phyloP scores from a whole-genome alignment of 495 filamentous ascomycete genomes.

The Talaromyces borbonicus region DNA sequence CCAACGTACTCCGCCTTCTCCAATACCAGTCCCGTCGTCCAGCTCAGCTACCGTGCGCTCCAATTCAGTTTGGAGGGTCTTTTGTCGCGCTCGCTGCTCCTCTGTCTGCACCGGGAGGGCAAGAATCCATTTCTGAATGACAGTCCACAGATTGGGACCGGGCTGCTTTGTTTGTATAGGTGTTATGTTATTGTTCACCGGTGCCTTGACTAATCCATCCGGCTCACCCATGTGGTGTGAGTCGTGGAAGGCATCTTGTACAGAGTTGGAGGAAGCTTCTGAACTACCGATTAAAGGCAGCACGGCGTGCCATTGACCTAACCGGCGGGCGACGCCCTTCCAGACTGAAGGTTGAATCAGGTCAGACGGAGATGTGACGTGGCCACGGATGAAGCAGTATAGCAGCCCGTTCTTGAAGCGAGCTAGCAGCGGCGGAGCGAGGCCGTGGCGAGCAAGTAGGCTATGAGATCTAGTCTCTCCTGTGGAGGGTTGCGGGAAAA shows the following conservation, averaged over 20 bases:
- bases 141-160: constrained; percentile 79
- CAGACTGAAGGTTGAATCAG: constrained; percentile 61
- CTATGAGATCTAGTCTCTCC: constrained; percentile 61
- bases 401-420: constrained; percentile 95
- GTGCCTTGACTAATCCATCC: constrained; percentile 2
- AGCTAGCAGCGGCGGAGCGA: constrained; percentile 80
- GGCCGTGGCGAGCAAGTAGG: constrained; percentile 64
- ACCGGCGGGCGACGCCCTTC: constrained; percentile 67
- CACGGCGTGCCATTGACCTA: constrained; percentile 89
- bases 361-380: constrained; percentile 68
- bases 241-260: not conserved
- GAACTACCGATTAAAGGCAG: constrained; percentile 36
- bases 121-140: constrained; percentile 90
- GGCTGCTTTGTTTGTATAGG: constrained; percentile 51
- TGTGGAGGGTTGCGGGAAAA: constrained; percentile 20
- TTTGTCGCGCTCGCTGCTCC: constrained; percentile 53
- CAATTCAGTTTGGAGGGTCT: constrained; percentile 64
- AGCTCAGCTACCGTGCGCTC: constrained; percentile 56
- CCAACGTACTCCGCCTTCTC: constrained; percentile 54
- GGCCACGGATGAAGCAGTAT: constrained; percentile 81
- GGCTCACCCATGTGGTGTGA: not conserved
- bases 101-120: constrained; percentile 67
- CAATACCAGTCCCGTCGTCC: constrained; percentile 63
- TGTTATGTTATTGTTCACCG: constrained; percentile 31
- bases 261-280: not conserved